Evolutionary conservation across 1,139 yeast species (phyloP), one percentile per base, ranked within the genome.

Genomic region (Candida neerlandica): DNA sequence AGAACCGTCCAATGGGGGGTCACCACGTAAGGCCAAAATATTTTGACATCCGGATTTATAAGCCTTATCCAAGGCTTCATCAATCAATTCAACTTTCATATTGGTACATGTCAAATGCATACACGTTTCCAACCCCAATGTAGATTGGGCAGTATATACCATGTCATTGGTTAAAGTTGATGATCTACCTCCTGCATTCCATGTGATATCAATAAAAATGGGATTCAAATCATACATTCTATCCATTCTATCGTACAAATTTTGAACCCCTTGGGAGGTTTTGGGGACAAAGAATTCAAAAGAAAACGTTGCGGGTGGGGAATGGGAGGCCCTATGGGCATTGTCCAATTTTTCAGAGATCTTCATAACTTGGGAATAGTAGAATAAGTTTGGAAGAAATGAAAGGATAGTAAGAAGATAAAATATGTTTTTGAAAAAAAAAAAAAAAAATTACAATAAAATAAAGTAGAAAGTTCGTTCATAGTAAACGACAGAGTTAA

Each of bases 201-300:
- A 94, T 1, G 99, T 94, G 55, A 94, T 89, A 65, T 94, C 99
- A 53, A 94, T 85, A 66, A 94, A 94, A 55, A 89, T 84, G 1
- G 99, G 99, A 56, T 87, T 86, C 61, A 92, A 77, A 58, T 89
- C 92, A 68, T 89, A 90, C 99, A 94, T 94, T 68, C 97, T 82
- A 65, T 94, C 98, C 95, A 94, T 94, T 66, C 99, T 81, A 67
- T 94, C 99, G 70, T 92, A 94, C 51, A 94, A 77, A 65, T 94
- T 94, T 67, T 92, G 97, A 30, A 92, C 95, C 66, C 99, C 99
- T 68, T 94, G 97, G 21, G 95, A 79, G 0, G 99, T 94, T 74
- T 94, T 94, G 42, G 99, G 99, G n/a, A 94, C 97, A 66, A 94
- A 94, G 73, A 89, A 94, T 75, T 94, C 99, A 63, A 92, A 94